phyloP scores from a whole-genome alignment of 148 eudicot species.

The Drosera capensis region DNA sequence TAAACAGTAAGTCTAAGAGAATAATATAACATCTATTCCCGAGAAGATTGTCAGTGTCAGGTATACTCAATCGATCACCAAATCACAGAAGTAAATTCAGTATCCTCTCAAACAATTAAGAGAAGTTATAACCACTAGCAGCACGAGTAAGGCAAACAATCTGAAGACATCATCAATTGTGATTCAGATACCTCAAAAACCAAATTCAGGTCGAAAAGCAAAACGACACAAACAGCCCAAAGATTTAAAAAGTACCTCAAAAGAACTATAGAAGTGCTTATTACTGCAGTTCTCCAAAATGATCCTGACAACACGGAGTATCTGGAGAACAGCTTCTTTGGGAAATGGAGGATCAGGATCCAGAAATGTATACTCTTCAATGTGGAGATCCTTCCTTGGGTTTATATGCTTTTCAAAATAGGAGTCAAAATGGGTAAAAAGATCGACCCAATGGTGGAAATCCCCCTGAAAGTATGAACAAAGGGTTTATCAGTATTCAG shows the following conservation, averaged over 20 bases:
- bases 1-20: too few species aligned
- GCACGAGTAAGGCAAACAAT: too few species aligned
- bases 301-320: constrained; percentile 69
- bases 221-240: too few species aligned
- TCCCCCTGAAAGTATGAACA: constrained; percentile 53
- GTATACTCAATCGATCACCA: too few species aligned
- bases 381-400: constrained; percentile 72
- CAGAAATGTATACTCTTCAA: constrained; percentile 66
- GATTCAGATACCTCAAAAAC: neutral
- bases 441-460: constrained; percentile 92
- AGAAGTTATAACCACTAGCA: too few species aligned
- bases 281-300: constrained; percentile 90
- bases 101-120: too few species aligned
- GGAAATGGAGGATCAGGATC: constrained; percentile 82
- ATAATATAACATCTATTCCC: too few species aligned
- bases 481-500: constrained; percentile 9
- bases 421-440: constrained; percentile 79
- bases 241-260: constrained; percentile 68
- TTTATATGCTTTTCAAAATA: constrained; percentile 79
- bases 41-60: too few species aligned
- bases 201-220: too few species aligned
- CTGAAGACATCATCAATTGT: neutral
- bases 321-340: constrained; percentile 81
- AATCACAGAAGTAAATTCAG: too few species aligned
- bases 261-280: constrained; percentile 81